Percentiles rank a stretch among this genome's conserved stretches.
Evolutionary conservation across 768 basidiomycete species (phyloP).

Genomic region (Trametes cubensis): DNA sequence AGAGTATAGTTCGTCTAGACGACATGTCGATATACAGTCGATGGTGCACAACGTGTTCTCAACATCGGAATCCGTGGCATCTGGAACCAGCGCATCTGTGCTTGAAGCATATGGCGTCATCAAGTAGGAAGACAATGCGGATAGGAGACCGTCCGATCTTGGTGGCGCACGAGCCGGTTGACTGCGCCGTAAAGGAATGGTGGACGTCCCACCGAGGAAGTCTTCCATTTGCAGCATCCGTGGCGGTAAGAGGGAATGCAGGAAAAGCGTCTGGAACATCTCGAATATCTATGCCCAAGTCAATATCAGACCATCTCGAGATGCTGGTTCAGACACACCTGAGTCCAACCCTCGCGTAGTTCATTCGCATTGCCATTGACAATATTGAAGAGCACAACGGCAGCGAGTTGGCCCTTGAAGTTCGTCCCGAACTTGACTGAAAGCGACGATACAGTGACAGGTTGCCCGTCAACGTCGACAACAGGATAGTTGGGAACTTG

Average conservation of each 20-base stretch:
- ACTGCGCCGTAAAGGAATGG: slow-evolving; percentile 85
- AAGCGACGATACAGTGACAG: slow-evolving; percentile 86
- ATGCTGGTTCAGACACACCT: slow-evolving; percentile 49
- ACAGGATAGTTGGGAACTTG: slow-evolving; percentile 84
- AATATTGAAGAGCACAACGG: slow-evolving; percentile 96
- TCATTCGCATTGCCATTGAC: slow-evolving; percentile 95
- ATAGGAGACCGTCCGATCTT: slow-evolving; percentile 87
- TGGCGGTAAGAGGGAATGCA: slow-evolving; percentile 88
- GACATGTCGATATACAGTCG: slow-evolving; percentile 92
- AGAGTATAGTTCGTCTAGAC: slow-evolving; percentile 90
- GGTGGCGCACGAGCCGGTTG: slow-evolving; percentile 63
- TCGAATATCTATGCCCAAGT: slow-evolving; percentile 77
- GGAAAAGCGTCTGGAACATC: slow-evolving; percentile 95
- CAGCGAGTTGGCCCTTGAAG: slow-evolving; percentile 93
- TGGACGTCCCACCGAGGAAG: slow-evolving; percentile 91
- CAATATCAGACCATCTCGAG: not conserved
- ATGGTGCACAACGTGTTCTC: slow-evolving; percentile 95
- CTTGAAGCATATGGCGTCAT: slow-evolving; percentile 89
- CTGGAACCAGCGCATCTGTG: slow-evolving; percentile 75
- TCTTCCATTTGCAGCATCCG: slow-evolving; percentile 98
- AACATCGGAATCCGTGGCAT: slow-evolving; percentile 88
- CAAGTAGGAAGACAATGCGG: slow-evolving; percentile 92
- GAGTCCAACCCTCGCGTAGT: slow-evolving; percentile 92
- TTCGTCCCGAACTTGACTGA: slow-evolving; percentile 95
- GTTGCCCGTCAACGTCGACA: slow-evolving; percentile 87